Conservation (phyloP, 768 basidiomycete genomes). For the Cubamyces sp. region DNA sequence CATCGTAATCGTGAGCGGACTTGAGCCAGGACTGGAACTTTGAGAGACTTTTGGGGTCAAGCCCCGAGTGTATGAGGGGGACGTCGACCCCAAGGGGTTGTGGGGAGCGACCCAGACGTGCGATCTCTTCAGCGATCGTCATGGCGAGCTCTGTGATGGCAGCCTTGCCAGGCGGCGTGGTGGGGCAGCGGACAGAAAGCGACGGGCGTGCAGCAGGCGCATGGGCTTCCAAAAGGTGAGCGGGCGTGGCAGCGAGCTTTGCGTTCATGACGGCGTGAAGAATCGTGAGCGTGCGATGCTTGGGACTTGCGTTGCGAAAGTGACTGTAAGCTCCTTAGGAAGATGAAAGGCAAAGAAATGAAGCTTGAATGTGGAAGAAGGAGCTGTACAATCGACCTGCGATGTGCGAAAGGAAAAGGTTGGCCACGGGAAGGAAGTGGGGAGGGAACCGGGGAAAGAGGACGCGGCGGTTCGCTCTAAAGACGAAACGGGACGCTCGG, state of each 20-base stretch:
- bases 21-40: constrained; percentile 40
- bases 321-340: constrained; percentile 27
- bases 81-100: constrained; percentile 35
- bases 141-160: constrained; percentile 34
- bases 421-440: constrained; percentile 22
- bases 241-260: constrained; percentile 33
- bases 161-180: constrained; percentile 15
- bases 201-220: constrained; percentile 27
- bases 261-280: constrained; percentile 30
- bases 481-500: constrained; percentile 16
- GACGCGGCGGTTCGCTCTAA: constrained; percentile 3
- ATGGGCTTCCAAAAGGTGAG: constrained; percentile 21
- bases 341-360: not conserved
- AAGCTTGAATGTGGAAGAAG: constrained; percentile 7
- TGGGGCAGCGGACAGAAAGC: constrained; percentile 23
- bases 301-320: constrained; percentile 23
- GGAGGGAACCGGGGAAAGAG: constrained; percentile 19
- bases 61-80: constrained; percentile 39
- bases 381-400: constrained; percentile 30
- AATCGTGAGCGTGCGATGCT: constrained; percentile 24
- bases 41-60: constrained; percentile 37
- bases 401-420: constrained; percentile 26
- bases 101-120: constrained; percentile 35
- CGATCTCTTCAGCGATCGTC: constrained; percentile 40
- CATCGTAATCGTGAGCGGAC: constrained; percentile 37